Conservation (phyloP, 805 yeast genomes). For the Metschnikowia cubensis region DNA sequence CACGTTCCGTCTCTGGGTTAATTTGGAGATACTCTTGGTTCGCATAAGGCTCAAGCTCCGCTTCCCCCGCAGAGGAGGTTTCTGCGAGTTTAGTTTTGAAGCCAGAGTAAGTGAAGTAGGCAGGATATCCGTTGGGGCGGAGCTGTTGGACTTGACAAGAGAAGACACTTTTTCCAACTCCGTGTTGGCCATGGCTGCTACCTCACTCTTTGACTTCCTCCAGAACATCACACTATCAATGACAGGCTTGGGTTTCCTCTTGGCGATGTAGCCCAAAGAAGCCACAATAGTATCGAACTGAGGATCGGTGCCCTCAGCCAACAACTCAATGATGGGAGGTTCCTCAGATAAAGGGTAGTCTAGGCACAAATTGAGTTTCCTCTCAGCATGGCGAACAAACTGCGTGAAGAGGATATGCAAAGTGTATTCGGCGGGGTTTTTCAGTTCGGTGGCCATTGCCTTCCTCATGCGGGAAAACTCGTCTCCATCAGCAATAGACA, state of each 20-base stretch:
- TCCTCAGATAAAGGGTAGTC: constrained; percentile 63
- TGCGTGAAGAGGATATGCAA: constrained; percentile 92
- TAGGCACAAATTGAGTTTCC: constrained; percentile 72
- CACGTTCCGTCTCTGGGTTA: constrained; percentile 46
- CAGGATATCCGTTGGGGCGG: not conserved
- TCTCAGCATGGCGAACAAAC: constrained; percentile 90
- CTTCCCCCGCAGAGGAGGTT: constrained; percentile 23
- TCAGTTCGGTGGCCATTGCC: constrained; percentile 50
- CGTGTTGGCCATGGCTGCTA: constrained; percentile 49
- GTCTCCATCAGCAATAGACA: constrained; percentile 31
- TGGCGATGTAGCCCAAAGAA: constrained; percentile 86
- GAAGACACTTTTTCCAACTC: constrained; percentile 34
- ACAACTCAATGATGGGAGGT: constrained; percentile 65
- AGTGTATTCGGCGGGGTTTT: constrained; percentile 84
- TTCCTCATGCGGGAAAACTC: constrained; percentile 31
- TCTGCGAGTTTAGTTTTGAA: constrained; percentile 4
- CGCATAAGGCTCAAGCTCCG: constrained; percentile 40
- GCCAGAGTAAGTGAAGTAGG: constrained; percentile 1
- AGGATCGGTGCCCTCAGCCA: constrained; percentile 84
- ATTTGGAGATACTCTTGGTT: constrained; percentile 34
- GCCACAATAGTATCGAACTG: constrained; percentile 81
- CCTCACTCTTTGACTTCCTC: constrained; percentile 91
- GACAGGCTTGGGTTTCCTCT: constrained; percentile 88
- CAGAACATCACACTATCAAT: constrained; percentile 98
- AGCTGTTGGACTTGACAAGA: constrained; percentile 23